Evolutionary conservation across 345 rosid genomes (phyloP).

Genomic region (Hibiscus trionum): DNA sequence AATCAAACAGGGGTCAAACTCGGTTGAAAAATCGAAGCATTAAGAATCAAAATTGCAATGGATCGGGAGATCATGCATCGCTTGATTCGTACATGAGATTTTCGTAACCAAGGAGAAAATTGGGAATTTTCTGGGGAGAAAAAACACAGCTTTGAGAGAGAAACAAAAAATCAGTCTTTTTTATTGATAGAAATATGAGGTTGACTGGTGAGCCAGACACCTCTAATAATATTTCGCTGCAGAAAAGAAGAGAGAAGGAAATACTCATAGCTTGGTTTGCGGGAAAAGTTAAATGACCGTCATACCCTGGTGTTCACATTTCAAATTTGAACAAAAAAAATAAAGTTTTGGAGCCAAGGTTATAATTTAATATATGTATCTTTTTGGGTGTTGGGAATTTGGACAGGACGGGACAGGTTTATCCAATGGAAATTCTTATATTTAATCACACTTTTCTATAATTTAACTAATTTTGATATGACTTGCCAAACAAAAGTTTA

Average conservation of each 20-base stretch:
- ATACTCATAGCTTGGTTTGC: background rate
- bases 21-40: conserved; percentile 13
- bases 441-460: background rate
- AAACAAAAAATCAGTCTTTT: conserved; percentile 1
- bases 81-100: conserved; percentile 24
- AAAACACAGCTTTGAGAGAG: conserved; percentile 35
- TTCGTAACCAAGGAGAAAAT: conserved; percentile 21
- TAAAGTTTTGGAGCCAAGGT: background rate
- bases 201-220: conserved; percentile 22
- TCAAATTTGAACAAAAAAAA: background rate
- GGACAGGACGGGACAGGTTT: background rate
- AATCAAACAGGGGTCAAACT: background rate
- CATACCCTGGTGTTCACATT: conserved; percentile 10
- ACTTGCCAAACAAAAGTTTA: background rate
- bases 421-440: background rate
- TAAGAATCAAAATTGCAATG: conserved; percentile 17
- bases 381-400: background rate
- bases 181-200: background rate
- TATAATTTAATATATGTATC: background rate
- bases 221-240: background rate
- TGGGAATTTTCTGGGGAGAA: conserved; percentile 33
- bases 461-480: background rate
- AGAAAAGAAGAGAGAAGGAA: background rate
- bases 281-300: background rate
- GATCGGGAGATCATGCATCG: conserved; percentile 55